A percentile compares a stretch with the other conserved stretches of the same genome.
phyloP scores from a whole-genome alignment of 495 filamentous ascomycete genomes.

The Penicillium bovifimosum region DNA sequence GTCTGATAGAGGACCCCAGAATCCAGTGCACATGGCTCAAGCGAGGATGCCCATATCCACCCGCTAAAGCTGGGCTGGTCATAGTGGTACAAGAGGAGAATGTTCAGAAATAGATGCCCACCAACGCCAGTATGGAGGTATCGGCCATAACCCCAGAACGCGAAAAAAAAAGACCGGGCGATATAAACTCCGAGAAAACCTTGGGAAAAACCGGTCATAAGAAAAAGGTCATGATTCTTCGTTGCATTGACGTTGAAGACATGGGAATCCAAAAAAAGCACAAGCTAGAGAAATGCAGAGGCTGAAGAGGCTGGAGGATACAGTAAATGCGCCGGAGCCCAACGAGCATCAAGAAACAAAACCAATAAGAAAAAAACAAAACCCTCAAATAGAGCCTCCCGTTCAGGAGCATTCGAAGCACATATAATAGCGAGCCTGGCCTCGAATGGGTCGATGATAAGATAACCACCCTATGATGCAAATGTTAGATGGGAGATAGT shows the following conservation, averaged over 20 bases:
- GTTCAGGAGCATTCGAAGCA: constrained; percentile 25
- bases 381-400: constrained; percentile 22
- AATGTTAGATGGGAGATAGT: constrained; percentile 4
- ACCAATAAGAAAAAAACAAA: constrained; percentile 1
- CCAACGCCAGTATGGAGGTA: constrained; percentile 1
- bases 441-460: constrained; percentile 27
- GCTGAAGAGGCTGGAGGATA: constrained; percentile 6
- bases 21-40: background rate
- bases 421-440: constrained; percentile 11
- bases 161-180: background rate
- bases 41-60: background rate
- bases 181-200: constrained; percentile 7
- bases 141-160: background rate
- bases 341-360: constrained; percentile 8
- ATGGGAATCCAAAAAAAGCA: constrained; percentile 28
- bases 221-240: constrained; percentile 39
- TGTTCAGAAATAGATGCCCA: background rate
- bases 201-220: constrained; percentile 15
- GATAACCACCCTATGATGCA: constrained; percentile 25
- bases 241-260: constrained; percentile 43
- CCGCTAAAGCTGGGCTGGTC: background rate
- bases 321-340: constrained; percentile 6
- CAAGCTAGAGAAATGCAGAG: constrained; percentile 18
- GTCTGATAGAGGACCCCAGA: background rate
- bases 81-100: constrained; percentile 7